Evolutionary conservation across 768 basidiomycete genomes (phyloP), one percentile per base, ranked within the genome.

Genomic region (Boletellus ananiceps): DNA sequence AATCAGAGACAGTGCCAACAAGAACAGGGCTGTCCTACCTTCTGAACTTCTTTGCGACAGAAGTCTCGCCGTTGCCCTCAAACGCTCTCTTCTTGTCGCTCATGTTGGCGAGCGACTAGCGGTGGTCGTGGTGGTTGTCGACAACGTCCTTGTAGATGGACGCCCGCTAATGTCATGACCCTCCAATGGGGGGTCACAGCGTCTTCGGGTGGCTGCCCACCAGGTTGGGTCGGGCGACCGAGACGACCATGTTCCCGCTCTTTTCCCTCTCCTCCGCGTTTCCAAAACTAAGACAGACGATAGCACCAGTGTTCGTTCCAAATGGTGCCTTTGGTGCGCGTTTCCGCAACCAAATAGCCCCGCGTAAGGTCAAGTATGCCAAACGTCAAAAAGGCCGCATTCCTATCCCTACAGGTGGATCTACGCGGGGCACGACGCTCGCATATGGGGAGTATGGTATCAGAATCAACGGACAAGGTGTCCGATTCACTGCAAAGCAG

Each of bases 371-470:
- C 50, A 86, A 91, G 67, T 84, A 89, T 64, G 74, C 88, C 58
- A 92, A 89, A 67, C 81, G 90, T 11, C 93, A 95, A 71, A 96
- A 96, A 67, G 94, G 93, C 44, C 78, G 84, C 39, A 77, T 92
- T 38, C 88, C 89, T 8, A 80, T 94, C 44, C 90, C 90, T 2
- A 83, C 69, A 27, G 96, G 95, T 46, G 96, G 96, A 12, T 93
- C 92, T 15, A 88, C 82, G 12, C 89, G 92, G 64, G 96, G 95
- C 18, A 94, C 96, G 4, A 92, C 92, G 1, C 80, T 98, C 35
- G 83, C 90, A 12, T 90, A 82, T 58, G 96, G 94, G 34, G 86
- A 94, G 7, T 99, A 84, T 79, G 96, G 96, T 9, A 80, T 98
- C 40, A 72, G 95, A 46, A 87, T 96, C 40, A 88, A 88, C 58